Evolutionary conservation across 306 rosid genomes (phyloP), one percentile per base, ranked within the genome.

Genomic region (Fragaria vesca): DNA sequence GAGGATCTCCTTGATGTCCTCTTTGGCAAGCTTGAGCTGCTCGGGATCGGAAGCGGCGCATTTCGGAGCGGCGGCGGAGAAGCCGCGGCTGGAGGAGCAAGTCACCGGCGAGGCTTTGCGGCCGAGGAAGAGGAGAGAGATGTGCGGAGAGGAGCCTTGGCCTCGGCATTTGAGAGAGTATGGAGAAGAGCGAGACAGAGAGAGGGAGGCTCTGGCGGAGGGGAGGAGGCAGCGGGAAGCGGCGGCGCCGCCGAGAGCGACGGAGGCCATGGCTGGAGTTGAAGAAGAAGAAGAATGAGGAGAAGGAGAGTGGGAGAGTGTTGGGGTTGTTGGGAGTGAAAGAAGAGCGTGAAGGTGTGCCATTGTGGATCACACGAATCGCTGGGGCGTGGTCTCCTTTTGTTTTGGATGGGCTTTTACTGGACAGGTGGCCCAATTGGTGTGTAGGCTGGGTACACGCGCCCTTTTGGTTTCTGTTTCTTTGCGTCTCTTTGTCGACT

Each of bases 1-100:
- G 79, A 95, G 94, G 58, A 95, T 91, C 77, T 91, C 85, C 84
- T 85, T 87, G 86, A 93, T 90, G 79, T 95, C 99, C 75, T 91
- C 94, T 77, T 81, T 80, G 11, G 99, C 98, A 66, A 83, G 86
- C 88, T 82, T 91, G 91, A 95, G 48, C 82, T 93, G 98, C 77
- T 82, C 96, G 69, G 95, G 90, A 87, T 91, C 93, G 45, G 93
- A 93, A 13, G 98, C 97, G 0, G 74, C 40, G 58, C 91, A 84
- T 77, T 87, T 90, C 63, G 97, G 83, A 32, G 85, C 67, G 54
- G 88, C 81, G 38, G 72, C 87, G 9, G 89, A 79, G 69, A 76
- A 91, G 57, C 85, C 85, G 74, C 90, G 83, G 70, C 77, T 81
- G 47, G 91, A 84, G 70, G 80, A 84, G 55, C 76, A 86, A 71